Evolutionary conservation across 129 eudicot genomes (phyloP), one percentile per base, ranked within the genome.

Genomic region (Silybum marianum): DNA sequence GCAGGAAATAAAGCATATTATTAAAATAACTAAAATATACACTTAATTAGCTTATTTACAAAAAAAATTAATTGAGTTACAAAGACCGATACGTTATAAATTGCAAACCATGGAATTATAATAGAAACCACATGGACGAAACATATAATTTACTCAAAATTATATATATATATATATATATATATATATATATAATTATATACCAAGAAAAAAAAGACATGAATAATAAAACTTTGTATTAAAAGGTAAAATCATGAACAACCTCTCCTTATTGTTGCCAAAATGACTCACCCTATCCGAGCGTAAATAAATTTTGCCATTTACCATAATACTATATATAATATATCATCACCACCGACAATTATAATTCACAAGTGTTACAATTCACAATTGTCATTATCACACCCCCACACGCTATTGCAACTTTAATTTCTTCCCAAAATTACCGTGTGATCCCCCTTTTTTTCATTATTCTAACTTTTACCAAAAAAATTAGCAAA

Each of bases 401-500:
- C 66, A n/a, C 23, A 0, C 23, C 54, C 66, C 66, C 66, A 58
- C 66, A 58, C 23, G 66, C 9, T 58, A 10, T 19, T 58, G 1
- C 65, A 18, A 14, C 65, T 54, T 16, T 18, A 54, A 54, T 54
- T 18, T 7, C 18, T 4, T 54, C 8, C 22, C 66, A 58, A 58
- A 58, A 58, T 40, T 12, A 21, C 26, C 24, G 42, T 82, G 69
- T n/a, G n/a, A n/a, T 78, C 25, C 77, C 74, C 54, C 38, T 60
- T 32, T 32, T 32, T 60, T 75, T 74, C 24, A 28, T 77, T 77
- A 71, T 78, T 83, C 79, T 40, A 13, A 28, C 39, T 78, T 63
- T 30, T 24, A 30, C 74, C 69, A 30, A 72, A 62, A 71, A 78
- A 42, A 38, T 58, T 39, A 24, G 77, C 68, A 54, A 62, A 72